phyloP scores from a whole-genome alignment of 352 stramenopile species.

The Globisporangium lucens region DNA sequence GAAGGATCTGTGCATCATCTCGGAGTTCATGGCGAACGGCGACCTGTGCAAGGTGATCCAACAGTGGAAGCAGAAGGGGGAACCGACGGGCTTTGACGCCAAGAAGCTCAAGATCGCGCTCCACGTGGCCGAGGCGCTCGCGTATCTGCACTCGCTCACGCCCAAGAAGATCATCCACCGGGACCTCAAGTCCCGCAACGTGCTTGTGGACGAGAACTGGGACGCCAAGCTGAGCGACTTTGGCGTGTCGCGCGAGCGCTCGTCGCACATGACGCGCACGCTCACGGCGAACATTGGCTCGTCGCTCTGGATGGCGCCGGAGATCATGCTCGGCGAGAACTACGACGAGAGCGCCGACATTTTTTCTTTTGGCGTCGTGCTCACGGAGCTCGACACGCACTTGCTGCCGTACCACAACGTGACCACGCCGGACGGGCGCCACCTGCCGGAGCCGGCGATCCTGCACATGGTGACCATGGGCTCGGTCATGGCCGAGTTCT shows the following conservation, averaged over 20 bases:
- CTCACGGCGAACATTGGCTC: constrained; percentile 49
- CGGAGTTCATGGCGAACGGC: constrained; percentile 35
- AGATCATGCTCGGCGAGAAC: constrained; percentile 32
- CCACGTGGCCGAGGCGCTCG: constrained; percentile 54
- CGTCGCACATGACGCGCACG: constrained; percentile 24
- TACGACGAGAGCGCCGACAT: constrained; percentile 48
- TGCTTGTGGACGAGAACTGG: constrained; percentile 44
- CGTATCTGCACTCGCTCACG: constrained; percentile 57
- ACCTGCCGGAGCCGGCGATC: constrained; percentile 26
- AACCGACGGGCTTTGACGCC: constrained; percentile 9
- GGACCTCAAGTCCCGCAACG: constrained; percentile 82
- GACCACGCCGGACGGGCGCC: constrained; percentile 19
- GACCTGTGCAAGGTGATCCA: constrained; percentile 31
- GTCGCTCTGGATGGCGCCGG: constrained; percentile 51
- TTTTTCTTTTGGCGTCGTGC: constrained; percentile 55
- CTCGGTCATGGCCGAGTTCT: constrained; percentile 28
- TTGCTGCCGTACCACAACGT: constrained; percentile 25
- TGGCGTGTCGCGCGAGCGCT: constrained; percentile 40
- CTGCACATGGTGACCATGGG: constrained; percentile 34
- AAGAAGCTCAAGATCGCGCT: constrained; percentile 51
- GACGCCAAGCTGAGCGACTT: constrained; percentile 60
- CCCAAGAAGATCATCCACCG: constrained; percentile 76
- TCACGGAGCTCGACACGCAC: constrained; percentile 50
- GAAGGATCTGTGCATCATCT: constrained; percentile 30
- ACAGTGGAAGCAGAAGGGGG: constrained; percentile 16